phyloP scores from a whole-genome alignment of 768 basidiomycete genomes.

The Leccinum disarticulatum region DNA sequence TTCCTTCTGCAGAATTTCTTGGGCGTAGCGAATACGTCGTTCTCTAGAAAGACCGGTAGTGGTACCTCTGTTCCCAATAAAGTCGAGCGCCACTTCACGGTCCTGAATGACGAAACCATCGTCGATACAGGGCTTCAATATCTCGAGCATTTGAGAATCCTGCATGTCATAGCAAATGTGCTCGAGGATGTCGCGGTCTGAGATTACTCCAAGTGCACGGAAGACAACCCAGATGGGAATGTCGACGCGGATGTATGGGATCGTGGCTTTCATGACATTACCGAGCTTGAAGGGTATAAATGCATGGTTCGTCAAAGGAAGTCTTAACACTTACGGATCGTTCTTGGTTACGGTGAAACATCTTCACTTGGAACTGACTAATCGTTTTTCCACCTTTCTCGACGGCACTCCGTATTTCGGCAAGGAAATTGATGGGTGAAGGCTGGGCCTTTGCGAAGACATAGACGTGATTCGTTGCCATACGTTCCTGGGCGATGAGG shows the following conservation, averaged over 20 bases:
- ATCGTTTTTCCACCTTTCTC: conserved; percentile 99
- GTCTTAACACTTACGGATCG: conserved; percentile 61
- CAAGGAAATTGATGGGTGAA: conserved; percentile 91
- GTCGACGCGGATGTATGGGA: conserved; percentile 97
- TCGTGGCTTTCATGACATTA: conserved; percentile 93
- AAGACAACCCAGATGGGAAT: conserved; percentile 99
- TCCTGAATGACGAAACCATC: conserved; percentile 98
- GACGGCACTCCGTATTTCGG: conserved; percentile 95
- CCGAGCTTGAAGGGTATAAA: conserved; percentile 53
- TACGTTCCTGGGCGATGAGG: conserved; percentile 98
- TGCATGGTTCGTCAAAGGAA: neutral
- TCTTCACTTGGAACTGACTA: conserved; percentile 96
- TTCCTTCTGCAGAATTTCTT: conserved; percentile 98
- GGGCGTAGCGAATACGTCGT: conserved; percentile 91
- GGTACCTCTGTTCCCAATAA: conserved; percentile 97
- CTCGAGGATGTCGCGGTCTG: conserved; percentile 95
- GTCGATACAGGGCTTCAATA: conserved; percentile 97
- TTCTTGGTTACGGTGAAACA: conserved; percentile 89
- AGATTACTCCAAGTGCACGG: conserved; percentile 94
- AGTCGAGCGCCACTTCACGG: conserved; percentile 94
- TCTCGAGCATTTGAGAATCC: conserved; percentile 94
- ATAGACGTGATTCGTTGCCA: conserved; percentile 99
- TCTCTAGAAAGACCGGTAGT: conserved; percentile 90
- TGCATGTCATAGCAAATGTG: conserved; percentile 99
- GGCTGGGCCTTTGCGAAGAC: conserved; percentile 98